Percentiles rank a stretch among this genome's conserved stretches.
These are phyloP conservation scores for Saccharomyces kudriavzevii DNA, from an alignment of 805 yeast species.

Conservation along the genomic window DNA sequence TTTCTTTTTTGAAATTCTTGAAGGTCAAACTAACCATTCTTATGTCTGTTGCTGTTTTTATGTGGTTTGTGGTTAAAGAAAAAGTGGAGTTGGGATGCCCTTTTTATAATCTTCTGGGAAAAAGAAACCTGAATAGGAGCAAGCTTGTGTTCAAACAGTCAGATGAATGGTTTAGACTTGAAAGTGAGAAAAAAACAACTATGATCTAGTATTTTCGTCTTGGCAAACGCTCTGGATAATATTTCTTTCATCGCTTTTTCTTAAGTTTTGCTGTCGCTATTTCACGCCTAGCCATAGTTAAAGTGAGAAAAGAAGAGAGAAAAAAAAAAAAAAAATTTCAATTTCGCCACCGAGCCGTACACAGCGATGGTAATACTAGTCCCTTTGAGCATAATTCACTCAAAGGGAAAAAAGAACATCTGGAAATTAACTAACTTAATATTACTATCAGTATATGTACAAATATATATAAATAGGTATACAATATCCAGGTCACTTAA, in stretches of 20 bases:
- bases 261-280: background rate
- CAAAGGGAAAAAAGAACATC: background rate
- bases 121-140: background rate
- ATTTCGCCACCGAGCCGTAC: conserved; percentile 2
- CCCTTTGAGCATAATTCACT: background rate
- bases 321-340: background rate
- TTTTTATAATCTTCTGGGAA: background rate
- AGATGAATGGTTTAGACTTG: background rate
- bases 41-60: background rate
- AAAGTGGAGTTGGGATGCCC: background rate
- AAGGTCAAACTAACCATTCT: conserved; percentile 33
- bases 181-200: background rate
- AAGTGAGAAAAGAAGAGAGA: background rate
- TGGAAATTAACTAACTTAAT: no score
- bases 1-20: conserved; percentile 90
- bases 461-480: background rate
- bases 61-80: background rate
- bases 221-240: background rate
- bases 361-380: background rate
- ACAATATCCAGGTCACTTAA: background rate
- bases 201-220: background rate
- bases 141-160: background rate
- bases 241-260: background rate
- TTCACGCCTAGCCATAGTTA: background rate
- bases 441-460: background rate